Evolutionary conservation across 2,329 filamentous ascomycete genomes (phyloP), one percentile per base, ranked within the genome.

Genomic region (Coniella vitis): DNA sequence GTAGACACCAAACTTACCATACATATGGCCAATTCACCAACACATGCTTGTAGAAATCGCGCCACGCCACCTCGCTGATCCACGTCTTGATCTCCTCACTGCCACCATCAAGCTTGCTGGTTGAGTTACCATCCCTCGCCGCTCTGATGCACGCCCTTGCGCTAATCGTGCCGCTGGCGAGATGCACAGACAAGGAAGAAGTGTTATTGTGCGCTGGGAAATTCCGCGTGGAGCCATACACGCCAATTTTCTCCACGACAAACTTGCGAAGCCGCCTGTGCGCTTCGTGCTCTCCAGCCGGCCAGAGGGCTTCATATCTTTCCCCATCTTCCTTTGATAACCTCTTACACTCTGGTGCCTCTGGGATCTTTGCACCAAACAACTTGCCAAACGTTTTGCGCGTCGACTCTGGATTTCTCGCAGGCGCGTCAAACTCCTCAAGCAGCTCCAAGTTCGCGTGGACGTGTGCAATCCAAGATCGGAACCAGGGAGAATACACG

Each of bases 11-110:
- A 2, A 48, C 56, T 13, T 48, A 62, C 81, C 83, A 88, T 7
- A 90, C 73, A 58, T 90, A 90, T 0, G 90, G 90, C 87, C 88
- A 95, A 52, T 90, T 71, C 0, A 83, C 86, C 4, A 95, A 68
- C 3, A 95, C 86, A 62, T 93, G 87, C 59, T 84, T 88, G 68
- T 94, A 94, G 60, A 94, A 94, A 59, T 94, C 88, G 13, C 88
- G 74, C 88, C 88, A 93, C 0, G 87, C 88, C 3, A 94, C 74
- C 64, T 94, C 88, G 46, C 83, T 83, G 55, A 93, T 88, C 87
- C 87, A 94, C 0, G 74, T 72, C 44, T 76, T 71, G 49, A 87
- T 83, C 0, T 86, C 87, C 14, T 78, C 66, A 17, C 76, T 74
- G 0, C 85, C 84, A 1, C 71, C 78, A 52, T 89, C 79, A 2